Base-by-base conservation (phyloP, 331 rosid genomes). In the Erythrophleum ivorense region DNA sequence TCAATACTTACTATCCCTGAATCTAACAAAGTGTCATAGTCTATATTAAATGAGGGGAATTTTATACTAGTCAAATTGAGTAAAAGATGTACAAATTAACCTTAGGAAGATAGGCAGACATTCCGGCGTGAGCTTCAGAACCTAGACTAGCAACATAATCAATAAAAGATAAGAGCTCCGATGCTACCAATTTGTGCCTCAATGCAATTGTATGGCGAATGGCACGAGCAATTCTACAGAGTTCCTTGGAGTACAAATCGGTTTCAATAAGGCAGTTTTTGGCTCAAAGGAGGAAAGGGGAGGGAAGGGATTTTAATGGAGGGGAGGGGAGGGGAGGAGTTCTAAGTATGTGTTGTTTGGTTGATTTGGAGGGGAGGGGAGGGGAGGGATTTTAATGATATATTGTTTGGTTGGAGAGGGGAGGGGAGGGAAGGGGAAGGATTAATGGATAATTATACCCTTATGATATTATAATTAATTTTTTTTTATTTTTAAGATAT, bases 101-200 rank as follows among this genome's bases (percentile, higher is more conserved):
- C 97, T 88, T 91, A 0, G 94, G 92, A 83, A 93, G 83, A 68
- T 81, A 88, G 12, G 91, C 85, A 36, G 85, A 87, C 4, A 93
- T 40, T 62, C 85, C 81, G 29, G 85, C 5, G 64, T 85, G 94
- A 78, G 85, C 85, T 52, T 93, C 97, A 65, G 97, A 88, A 73
- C 92, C 91, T 0, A 85, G 87, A 54, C 75, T 12, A 24, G 87
- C 88, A 63, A 86, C 81, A 19, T 82, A 90, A 77, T 71, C 85
- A 69, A 91, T 86, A 66, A 93, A 91, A 6, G 91, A 81, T 34
- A 88, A 73, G 57, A 93, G 83, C 9, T 71, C 62, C 41, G 68
- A 24, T 2, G 80, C 82, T 0, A 78, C 79, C 68, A 86, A 16
- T 77, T 79, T 86, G 49, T 72, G 73, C 68, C 89, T 79, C 86